A percentile compares a stretch with the other conserved stretches of the same genome.
phyloP scores from a whole-genome alignment of 129 eudicot genomes.

The Lonicera japonica region DNA sequence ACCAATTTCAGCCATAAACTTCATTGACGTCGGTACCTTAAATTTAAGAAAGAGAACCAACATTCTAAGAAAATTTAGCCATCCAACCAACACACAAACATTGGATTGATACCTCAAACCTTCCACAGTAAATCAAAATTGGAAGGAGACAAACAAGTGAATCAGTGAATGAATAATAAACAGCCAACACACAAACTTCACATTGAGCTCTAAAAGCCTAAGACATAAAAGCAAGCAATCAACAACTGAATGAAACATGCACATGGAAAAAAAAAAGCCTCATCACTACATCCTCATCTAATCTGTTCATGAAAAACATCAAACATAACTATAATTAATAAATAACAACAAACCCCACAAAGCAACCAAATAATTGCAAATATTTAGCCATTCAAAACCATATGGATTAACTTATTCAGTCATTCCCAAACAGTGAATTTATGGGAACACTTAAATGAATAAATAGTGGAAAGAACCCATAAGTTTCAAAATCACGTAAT shows the following conservation, averaged over 20 bases:
- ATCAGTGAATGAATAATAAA: background rate
- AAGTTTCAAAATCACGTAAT: background rate
- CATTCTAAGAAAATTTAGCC: background rate
- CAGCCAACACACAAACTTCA: background rate
- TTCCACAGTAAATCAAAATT: background rate
- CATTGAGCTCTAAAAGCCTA: background rate
- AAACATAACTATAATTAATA: background rate
- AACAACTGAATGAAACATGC: background rate
- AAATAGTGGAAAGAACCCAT: too few species aligned
- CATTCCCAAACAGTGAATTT: background rate
- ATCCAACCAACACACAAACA: constrained; percentile 6
- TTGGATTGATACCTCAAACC: background rate
- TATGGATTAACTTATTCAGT: background rate
- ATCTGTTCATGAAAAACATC: constrained; percentile 1
- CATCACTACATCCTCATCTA: background rate
- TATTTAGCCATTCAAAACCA: background rate
- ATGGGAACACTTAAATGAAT: background rate
- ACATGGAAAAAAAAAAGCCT: background rate
- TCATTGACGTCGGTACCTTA: background rate
- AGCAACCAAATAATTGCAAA: background rate
- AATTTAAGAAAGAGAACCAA: background rate
- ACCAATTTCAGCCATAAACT: background rate
- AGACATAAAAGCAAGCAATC: background rate
- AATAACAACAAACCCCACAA: background rate
- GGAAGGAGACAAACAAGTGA: background rate